phyloP scores from a whole-genome alignment of 163 green algal species.

The Coccomyxa subellipsoidea region DNA sequence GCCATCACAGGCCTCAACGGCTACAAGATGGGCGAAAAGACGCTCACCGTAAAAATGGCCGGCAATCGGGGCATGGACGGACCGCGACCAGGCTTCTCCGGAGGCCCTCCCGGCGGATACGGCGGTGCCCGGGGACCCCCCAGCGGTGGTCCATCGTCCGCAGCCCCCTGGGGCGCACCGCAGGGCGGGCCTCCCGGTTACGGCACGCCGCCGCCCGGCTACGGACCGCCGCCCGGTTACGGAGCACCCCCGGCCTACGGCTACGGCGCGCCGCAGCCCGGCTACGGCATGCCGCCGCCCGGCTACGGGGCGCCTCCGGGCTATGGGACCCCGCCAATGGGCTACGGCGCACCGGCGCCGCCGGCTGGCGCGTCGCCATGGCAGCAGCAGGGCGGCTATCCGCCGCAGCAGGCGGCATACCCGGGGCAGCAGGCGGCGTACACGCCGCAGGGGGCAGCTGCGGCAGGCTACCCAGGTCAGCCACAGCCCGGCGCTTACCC shows the following conservation, averaged over 20 bases:
- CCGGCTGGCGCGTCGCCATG: slow-evolving; percentile 2
- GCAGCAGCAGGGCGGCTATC: slow-evolving; percentile 8
- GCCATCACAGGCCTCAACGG: slow-evolving; percentile 31
- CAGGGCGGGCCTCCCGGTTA: slow-evolving; percentile 10
- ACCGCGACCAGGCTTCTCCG: background rate
- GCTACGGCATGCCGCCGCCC: background rate
- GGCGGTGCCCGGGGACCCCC: too few relatives aligned
- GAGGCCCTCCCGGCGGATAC: background rate
- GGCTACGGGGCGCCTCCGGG: slow-evolving; percentile 3
- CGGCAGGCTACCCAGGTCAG: background rate
- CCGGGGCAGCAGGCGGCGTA: background rate
- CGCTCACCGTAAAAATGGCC: slow-evolving; percentile 47
- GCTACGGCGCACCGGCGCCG: background rate
- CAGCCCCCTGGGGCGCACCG: background rate
- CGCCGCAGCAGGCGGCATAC: slow-evolving; percentile 28
- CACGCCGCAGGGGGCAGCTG: background rate
- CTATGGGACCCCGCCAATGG: background rate
- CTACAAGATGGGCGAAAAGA: slow-evolving; percentile 56
- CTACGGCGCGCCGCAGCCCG: slow-evolving; percentile 2
- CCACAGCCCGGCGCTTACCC: background rate
- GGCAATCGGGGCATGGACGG: background rate
- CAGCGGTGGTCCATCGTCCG: background rate
- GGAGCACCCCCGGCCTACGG: slow-evolving; percentile 15
- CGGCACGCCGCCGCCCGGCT: slow-evolving; percentile 13
- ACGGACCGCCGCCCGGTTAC: slow-evolving; percentile 22